Evolutionary conservation across 441 rosid genomes (phyloP), one percentile per base, ranked within the genome.

Genomic region (Francoa sonchifolia): DNA sequence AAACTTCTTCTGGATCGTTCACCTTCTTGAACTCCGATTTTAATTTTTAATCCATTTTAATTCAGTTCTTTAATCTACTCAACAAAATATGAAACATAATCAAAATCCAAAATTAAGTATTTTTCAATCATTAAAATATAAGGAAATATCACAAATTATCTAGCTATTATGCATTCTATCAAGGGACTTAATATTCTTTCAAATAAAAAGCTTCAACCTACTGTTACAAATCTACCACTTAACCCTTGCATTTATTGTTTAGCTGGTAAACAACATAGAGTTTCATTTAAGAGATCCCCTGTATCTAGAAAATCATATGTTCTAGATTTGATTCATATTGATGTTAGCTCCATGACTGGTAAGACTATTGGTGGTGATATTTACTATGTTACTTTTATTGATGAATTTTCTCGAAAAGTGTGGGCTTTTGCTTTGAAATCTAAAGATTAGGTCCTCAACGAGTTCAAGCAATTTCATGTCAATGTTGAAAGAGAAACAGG

Each of bases 331-430:
- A 8, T 50, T 0, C 55, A 48, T 22, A 20, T 10, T 3, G 27
- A 48, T 19, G 26, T 56, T 2, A 42, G 61, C 1, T 10, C 11
- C 1, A 48, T 42, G 55, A 6, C n/a, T n/a, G n/a, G n/a, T n/a
- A n/a, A n/a, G n/a, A n/a, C n/a, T n/a, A n/a, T n/a, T n/a, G n/a
- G n/a, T n/a, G n/a, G n/a, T n/a, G n/a, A n/a, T n/a, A n/a, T n/a
- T n/a, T n/a, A n/a, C n/a, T n/a, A n/a, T n/a, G n/a, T n/a, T n/a
- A n/a, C 10, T 10, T 29, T 29, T 29, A 29, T 29, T 29, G 33
- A 29, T 9, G 11, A 29, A 4, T 3, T 2, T 29, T 29, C 33
- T 5, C 5, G 2, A 10, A 29, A 29, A n/a, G 33, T 29, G 11
- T 29, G 33, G 33, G 33, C 33, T 3, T 29, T 5, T 10, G 2